Evolutionary conservation across 805 yeast species (phyloP).

Genomic region (Teunomyces aglyptinius): DNA sequence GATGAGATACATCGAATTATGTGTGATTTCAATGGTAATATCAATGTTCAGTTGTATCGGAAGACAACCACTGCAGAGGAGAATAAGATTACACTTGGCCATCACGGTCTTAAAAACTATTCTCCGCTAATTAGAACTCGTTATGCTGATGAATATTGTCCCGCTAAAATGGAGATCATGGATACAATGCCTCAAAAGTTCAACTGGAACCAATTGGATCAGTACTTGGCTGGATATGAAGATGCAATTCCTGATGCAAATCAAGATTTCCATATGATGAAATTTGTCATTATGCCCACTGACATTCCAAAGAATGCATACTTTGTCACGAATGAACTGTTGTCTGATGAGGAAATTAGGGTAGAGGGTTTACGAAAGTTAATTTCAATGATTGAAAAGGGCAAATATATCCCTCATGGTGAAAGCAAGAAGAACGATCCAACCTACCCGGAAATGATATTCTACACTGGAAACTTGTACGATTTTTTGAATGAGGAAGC

Average conservation of each 20-base stretch:
- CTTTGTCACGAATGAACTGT: slow-evolving; percentile 53
- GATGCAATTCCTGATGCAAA: slow-evolving; percentile 61
- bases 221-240: slow-evolving; percentile 85
- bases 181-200: slow-evolving; percentile 51
- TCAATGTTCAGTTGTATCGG: slow-evolving; percentile 75
- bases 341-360: slow-evolving; percentile 82
- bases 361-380: slow-evolving; percentile 83
- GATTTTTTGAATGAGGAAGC: slow-evolving; percentile 54
- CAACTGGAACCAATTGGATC: slow-evolving; percentile 94
- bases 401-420: slow-evolving; percentile 41
- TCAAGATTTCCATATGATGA: slow-evolving; percentile 60
- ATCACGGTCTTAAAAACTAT: slow-evolving; percentile 10
- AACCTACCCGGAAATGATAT: slow-evolving; percentile 69
- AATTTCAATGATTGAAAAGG: slow-evolving; percentile 60
- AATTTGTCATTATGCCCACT: slow-evolving; percentile 82
- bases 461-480: slow-evolving; percentile 83
- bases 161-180: slow-evolving; percentile 55
- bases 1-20: slow-evolving; percentile 84
- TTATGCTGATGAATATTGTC: slow-evolving; percentile 65
- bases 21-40: slow-evolving; percentile 66
- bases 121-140: slow-evolving; percentile 65
- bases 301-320: slow-evolving; percentile 58
- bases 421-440: slow-evolving; percentile 39
- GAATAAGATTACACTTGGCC: slow-evolving; percentile 6
- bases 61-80: slow-evolving; percentile 9